phyloP scores from a whole-genome alignment of 2,329 filamentous ascomycete species.

The Penicillium oxalicum region DNA sequence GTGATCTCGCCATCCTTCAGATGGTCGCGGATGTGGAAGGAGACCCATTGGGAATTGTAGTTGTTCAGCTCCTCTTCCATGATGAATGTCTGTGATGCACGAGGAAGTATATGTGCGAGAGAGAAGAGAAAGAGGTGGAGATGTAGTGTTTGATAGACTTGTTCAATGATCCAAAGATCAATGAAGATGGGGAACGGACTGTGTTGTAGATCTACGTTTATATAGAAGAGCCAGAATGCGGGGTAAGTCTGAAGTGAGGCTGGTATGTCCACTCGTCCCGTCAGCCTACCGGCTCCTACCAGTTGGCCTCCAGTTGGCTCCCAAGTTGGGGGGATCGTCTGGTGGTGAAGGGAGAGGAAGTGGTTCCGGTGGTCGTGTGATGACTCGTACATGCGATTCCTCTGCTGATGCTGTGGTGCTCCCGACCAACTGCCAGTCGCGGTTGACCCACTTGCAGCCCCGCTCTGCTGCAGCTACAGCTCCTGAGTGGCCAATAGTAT shows the following conservation, averaged over 20 bases:
- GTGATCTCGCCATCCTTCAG: conserved; percentile 21
- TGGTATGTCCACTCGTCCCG: neutral
- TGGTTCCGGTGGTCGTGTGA: conserved; percentile 1
- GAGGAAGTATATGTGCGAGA: neutral
- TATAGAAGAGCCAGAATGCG: conserved; percentile 6
- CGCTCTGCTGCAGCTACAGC: neutral
- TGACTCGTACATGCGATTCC: conserved; percentile 14
- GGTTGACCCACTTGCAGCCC: neutral
- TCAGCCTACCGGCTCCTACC: neutral
- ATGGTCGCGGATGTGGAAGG: conserved; percentile 27
- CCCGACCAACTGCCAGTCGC: conserved; percentile 3
- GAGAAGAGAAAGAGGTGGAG: neutral
- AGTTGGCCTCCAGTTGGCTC: neutral
- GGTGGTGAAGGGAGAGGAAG: no score
- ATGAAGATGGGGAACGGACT: neutral
- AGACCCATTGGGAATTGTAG: conserved; percentile 26
- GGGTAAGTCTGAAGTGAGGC: conserved; percentile 2
- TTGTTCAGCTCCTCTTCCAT: conserved; percentile 12
- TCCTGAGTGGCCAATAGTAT: neutral
- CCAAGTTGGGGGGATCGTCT: no score
- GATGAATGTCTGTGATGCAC: neutral
- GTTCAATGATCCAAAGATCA: no score
- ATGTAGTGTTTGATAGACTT: no score
- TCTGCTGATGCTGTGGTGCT: conserved; percentile 11
- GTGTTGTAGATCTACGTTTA: neutral